Conservation (phyloP, 2,329 filamentous ascomycete genomes). For the Plectosphaerella plurivora region DNA sequence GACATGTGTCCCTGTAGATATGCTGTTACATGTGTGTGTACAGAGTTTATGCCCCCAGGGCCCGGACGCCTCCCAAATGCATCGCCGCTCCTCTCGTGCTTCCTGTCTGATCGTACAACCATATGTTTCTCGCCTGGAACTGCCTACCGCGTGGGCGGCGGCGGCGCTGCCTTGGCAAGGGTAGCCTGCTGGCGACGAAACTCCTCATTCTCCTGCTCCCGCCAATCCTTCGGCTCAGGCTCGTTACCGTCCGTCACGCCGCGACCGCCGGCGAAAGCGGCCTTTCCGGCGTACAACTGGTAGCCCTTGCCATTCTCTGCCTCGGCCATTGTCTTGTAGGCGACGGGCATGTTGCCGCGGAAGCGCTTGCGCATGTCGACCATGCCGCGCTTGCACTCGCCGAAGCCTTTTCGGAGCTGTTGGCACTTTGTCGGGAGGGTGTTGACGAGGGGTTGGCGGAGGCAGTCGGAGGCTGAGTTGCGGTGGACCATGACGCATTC, state of each 20-base stretch:
- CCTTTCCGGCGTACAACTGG: slow-evolving; percentile 76
- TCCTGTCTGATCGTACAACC: not conserved
- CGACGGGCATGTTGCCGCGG: slow-evolving; percentile 84
- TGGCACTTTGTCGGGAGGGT: slow-evolving; percentile 84
- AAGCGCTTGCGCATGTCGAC: slow-evolving; percentile 99
- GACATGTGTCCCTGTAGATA: not conserved
- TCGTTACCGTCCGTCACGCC: slow-evolving; percentile 66
- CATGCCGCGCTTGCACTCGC: slow-evolving; percentile 92
- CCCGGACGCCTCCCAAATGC: not conserved
- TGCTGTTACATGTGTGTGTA: slow-evolving; percentile 2
- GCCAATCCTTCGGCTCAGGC: slow-evolving; percentile 55
- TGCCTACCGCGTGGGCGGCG: slow-evolving; percentile 17
- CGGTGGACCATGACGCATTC: slow-evolving; percentile 95
- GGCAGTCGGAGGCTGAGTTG: slow-evolving; percentile 80
- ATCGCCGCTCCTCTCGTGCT: not conserved
- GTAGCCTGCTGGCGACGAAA: slow-evolving; percentile 36
- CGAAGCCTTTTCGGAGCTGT: slow-evolving; percentile 87
- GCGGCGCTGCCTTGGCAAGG: not conserved
- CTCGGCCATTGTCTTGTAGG: slow-evolving; percentile 57
- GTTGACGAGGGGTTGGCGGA: slow-evolving; percentile 75
- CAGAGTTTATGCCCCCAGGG: not conserved
- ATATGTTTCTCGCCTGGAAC: not conserved
- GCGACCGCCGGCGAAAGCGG: slow-evolving; percentile 61
- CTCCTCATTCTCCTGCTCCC: slow-evolving; percentile 61
- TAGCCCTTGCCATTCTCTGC: slow-evolving; percentile 55